phyloP scores from a whole-genome alignment of 352 stramenopile genomes.

The Pythium phragmitis region DNA sequence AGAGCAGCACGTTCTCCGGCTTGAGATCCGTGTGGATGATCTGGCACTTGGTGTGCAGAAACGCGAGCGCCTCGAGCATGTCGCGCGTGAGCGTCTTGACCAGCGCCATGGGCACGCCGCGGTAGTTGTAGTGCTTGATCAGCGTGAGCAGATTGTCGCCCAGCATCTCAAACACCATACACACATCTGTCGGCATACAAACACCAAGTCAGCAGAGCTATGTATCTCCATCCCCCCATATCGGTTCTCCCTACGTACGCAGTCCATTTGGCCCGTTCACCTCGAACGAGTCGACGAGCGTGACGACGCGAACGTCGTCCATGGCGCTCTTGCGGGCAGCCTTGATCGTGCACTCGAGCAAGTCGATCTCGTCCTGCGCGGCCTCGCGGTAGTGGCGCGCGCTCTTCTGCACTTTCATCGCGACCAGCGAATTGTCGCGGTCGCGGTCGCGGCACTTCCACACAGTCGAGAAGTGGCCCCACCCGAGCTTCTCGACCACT shows the following conservation, averaged over 20 bases:
- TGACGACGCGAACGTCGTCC: constrained; percentile 53
- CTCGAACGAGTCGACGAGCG: constrained; percentile 95
- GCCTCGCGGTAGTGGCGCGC: constrained; percentile 98
- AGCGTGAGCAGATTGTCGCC: constrained; percentile 98
- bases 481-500: constrained; percentile 98
- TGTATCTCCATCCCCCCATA: no score
- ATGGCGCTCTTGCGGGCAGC: constrained; percentile 38
- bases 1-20: constrained; percentile 98
- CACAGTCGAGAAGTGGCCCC: constrained; percentile 99
- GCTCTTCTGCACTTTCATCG: constrained; percentile 98
- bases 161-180: constrained; percentile 99
- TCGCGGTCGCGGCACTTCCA: constrained; percentile 96
- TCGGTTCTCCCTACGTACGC: constrained; percentile 43
- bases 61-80: constrained; percentile 96
- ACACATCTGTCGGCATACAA: constrained; percentile 71
- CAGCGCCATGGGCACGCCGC: constrained; percentile 94
- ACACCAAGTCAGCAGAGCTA: neutral
- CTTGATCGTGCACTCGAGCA: constrained; percentile 91
- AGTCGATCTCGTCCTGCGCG: constrained; percentile 97
- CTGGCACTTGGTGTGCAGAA: constrained; percentile 96
- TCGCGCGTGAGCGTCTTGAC: constrained; percentile 95
- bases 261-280: constrained; percentile 95
- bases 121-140: constrained; percentile 99
- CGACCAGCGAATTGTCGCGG: constrained; percentile 81
- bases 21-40: constrained; percentile 99